Evolutionary conservation across 225 moss, liverwort and hornwort genomes (phyloP).

Genomic region (Neckera pumila): DNA sequence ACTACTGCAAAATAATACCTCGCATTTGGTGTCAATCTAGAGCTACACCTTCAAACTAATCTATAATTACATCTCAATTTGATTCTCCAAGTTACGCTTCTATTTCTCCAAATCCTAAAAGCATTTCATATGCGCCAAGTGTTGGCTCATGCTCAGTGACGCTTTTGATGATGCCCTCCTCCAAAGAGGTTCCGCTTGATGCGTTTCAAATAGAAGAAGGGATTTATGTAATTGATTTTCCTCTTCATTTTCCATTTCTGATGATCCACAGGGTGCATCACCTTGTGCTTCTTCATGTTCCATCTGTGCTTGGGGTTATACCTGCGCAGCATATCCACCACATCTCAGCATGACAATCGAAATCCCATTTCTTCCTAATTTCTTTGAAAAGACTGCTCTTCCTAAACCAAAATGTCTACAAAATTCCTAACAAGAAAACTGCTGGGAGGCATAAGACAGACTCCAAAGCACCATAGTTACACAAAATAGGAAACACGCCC

Average conservation of each 20-base stretch:
- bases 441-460: no score
- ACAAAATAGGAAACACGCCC: neutral
- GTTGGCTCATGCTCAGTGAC: neutral
- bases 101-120: neutral
- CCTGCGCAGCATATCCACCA: conserved; percentile 3
- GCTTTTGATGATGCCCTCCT: conserved; percentile 1
- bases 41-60: neutral
- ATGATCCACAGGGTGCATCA: conserved; percentile 36
- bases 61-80: neutral
- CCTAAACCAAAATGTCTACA: neutral
- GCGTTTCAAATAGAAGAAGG: conserved; percentile 32
- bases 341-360: neutral
- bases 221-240: conserved; percentile 34
- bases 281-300: conserved; percentile 43
- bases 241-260: conserved; percentile 33
- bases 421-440: neutral
- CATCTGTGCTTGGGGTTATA: conserved; percentile 39
- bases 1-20: neutral
- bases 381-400: neutral
- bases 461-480: neutral
- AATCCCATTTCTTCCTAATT: neutral
- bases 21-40: neutral
- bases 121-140: neutral
- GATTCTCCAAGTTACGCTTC: neutral
- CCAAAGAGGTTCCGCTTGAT: conserved; percentile 39